Base-by-base conservation (phyloP, 2,329 filamentous ascomycete species). In the Colletotrichum sp. region DNA sequence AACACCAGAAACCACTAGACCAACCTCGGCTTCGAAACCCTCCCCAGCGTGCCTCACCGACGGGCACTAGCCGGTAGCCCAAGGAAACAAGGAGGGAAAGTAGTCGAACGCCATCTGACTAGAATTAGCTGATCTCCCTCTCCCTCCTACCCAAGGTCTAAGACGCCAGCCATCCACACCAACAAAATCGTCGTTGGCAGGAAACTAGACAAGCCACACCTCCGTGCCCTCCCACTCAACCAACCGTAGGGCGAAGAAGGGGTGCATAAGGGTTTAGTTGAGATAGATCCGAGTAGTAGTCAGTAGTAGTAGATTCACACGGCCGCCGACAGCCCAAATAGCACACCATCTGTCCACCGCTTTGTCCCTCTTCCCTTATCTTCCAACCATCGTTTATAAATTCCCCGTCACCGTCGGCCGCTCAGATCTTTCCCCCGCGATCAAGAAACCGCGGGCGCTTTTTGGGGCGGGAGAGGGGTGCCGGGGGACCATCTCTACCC, bases 351-450 rank as follows among this genome's bases (percentile, higher is more conserved):
- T 5, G 60, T 7, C 30, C 34, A 64, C n/a, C 32, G 13, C 34
- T 44, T 64, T 68, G 28, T 15, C 27, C 16, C 16, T 22, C 13
- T 60, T 39, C 13, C 32, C 67, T 69, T 61, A 61, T 69, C 67
- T 60, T 52, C 68, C 57, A 63, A 34, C 68, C 57, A 63, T 63
- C 57, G 27, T n/a, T 52, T 52, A 22, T 22, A n/a, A 63, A 16
- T n/a, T 63, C 19, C 15, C 63, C 39, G 25, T 72, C 70, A 75
- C 64, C 73, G 73, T 59, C 70, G 32, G 64, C 64, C 69, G 70
- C 73, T 75, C 69, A 75, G 70, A 75, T 69, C 64, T 66, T 34
- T 36, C 16, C 70, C 70, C 73, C 70, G 28, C 57, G 63, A 68
- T 73, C 36, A 44, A 57, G 63, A 36, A 44, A 44, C 61, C 70